A percentile compares a stretch with the other conserved stretches of the same genome.
phyloP scores from a whole-genome alignment of 495 filamentous ascomycete genomes.

The Penicillium subrubescens region DNA sequence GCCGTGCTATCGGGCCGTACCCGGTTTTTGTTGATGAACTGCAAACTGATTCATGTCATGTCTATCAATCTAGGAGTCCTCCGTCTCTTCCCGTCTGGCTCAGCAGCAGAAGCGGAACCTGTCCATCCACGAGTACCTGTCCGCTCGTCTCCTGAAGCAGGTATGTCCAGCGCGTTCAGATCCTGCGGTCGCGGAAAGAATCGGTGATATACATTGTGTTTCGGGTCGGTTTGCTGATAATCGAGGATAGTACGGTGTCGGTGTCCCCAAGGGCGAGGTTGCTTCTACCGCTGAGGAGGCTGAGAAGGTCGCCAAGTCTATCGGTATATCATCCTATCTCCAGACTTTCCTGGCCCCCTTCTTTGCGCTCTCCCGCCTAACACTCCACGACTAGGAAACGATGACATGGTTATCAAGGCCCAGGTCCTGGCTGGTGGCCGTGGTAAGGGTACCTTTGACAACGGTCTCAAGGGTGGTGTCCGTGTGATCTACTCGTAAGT shows the following conservation, averaged over 20 bases:
- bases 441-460: constrained; percentile 96
- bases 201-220: constrained; percentile 12
- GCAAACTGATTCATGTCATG: constrained; percentile 23
- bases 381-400: constrained; percentile 60
- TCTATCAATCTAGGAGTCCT: constrained; percentile 41
- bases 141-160: constrained; percentile 81
- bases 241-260: constrained; percentile 79
- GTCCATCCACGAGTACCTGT: constrained; percentile 97
- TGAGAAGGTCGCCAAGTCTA: constrained; percentile 83
- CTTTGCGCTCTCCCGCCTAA: constrained; percentile 28
- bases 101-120: constrained; percentile 81
- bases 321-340: constrained; percentile 57
- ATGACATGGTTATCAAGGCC: constrained; percentile 99
- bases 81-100: constrained; percentile 49
- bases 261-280: constrained; percentile 84
- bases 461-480: constrained; percentile 97
- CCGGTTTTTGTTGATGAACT: constrained; percentile 14
- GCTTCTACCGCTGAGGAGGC: constrained; percentile 84
- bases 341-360: constrained; percentile 7
- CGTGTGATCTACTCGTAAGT: constrained; percentile 94
- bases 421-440: constrained; percentile 97
- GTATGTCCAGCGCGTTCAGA: constrained; percentile 51
- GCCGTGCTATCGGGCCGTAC: constrained; percentile 20
- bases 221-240: constrained; percentile 23
- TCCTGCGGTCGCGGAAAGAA: constrained; percentile 21